Evolutionary conservation across 768 basidiomycete genomes (phyloP).

Genomic region (Mrakia gelida): DNA sequence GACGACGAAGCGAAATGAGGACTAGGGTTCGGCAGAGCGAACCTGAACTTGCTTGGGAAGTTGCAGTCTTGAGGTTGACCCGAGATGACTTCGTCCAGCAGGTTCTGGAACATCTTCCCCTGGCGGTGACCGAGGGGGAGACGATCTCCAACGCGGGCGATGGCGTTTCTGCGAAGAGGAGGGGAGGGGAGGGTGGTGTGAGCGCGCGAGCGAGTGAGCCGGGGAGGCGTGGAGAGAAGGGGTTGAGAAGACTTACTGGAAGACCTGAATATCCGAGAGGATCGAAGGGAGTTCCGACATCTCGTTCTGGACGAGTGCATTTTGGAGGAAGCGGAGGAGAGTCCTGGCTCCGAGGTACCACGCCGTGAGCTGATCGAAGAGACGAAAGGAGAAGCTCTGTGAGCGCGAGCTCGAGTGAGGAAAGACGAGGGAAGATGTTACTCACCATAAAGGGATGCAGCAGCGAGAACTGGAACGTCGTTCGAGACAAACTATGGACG

Average conservation of each 20-base stretch:
- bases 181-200: background rate
- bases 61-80: background rate
- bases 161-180: background rate
- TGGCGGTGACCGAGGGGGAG: background rate
- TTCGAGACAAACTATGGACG: background rate
- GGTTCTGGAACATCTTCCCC: background rate
- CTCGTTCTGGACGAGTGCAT: background rate
- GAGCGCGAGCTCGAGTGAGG: background rate
- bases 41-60: background rate
- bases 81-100: background rate
- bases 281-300: background rate
- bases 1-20: too few relatives aligned
- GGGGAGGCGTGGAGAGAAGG: background rate
- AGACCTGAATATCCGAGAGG: background rate
- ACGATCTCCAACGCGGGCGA: background rate
- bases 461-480: background rate
- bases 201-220: background rate
- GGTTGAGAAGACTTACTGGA: background rate
- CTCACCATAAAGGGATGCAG: conserved; percentile 1
- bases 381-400: background rate
- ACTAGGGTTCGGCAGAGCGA: background rate
- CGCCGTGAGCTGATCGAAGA: background rate
- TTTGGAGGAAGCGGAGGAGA: conserved; percentile 7
- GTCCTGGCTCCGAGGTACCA: conserved; percentile 5
- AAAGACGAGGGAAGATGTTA: background rate